Evolutionary conservation across 2,329 filamentous ascomycete genomes (phyloP).

Genomic region (Penicillium digitatum): DNA sequence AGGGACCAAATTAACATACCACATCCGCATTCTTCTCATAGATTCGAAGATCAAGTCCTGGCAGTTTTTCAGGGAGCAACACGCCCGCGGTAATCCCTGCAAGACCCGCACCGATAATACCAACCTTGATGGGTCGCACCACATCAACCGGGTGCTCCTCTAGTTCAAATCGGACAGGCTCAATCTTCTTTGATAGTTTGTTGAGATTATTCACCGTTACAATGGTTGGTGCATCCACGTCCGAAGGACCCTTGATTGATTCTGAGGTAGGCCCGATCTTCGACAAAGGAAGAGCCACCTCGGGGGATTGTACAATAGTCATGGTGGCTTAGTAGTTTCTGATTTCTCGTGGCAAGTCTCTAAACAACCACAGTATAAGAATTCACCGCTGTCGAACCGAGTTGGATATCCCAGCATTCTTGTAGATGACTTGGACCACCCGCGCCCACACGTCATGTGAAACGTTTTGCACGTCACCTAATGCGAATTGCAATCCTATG

Average conservation of each 20-base stretch:
- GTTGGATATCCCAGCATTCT: not conserved
- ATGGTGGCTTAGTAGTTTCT: not conserved
- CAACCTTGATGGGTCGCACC: constrained; percentile 51
- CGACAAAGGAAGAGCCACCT: constrained; percentile 2
- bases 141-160: constrained; percentile 50
- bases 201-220: constrained; percentile 12
- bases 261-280: constrained; percentile 7
- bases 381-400: not conserved
- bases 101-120: constrained; percentile 62
- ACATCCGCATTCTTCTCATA: constrained; percentile 66
- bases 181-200: not conserved
- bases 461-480: constrained; percentile 14
- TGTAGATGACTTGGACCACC: constrained; percentile 7
- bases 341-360: not conserved
- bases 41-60: constrained; percentile 61
- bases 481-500: not conserved
- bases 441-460: constrained; percentile 15
- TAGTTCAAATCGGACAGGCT: constrained; percentile 29
- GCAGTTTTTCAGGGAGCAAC: constrained; percentile 65
- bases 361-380: not conserved
- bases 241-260: constrained; percentile 10
- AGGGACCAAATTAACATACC: constrained; percentile 45
- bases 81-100: constrained; percentile 62
- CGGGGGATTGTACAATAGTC: constrained; percentile 14
- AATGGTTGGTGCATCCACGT: not conserved